Evolutionary conservation across 768 basidiomycete species (phyloP).

Genomic region (Macrolepiota albuminosa): DNA sequence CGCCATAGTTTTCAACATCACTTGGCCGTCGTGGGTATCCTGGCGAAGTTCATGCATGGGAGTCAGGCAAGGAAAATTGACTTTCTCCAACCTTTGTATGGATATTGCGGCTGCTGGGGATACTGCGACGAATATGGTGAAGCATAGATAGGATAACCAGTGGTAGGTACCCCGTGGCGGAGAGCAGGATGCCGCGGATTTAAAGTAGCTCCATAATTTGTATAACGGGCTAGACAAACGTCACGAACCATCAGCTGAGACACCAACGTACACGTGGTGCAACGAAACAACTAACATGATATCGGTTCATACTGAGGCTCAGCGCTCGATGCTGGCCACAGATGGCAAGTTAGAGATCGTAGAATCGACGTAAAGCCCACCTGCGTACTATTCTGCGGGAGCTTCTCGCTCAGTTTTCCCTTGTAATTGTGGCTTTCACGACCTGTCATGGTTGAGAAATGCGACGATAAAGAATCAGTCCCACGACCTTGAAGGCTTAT

Average conservation of each 20-base stretch:
- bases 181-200: background rate
- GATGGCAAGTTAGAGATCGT: constrained; percentile 16
- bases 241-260: background rate
- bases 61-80: background rate
- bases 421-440: constrained; percentile 13
- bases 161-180: background rate
- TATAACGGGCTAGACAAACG: background rate
- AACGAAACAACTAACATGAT: background rate
- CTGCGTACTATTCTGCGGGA: constrained; percentile 18
- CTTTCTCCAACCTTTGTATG: background rate
- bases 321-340: constrained; percentile 17
- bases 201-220: background rate
- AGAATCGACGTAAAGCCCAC: constrained; percentile 14
- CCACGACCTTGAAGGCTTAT: background rate
- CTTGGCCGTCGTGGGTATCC: background rate
- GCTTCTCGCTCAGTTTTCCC: constrained; percentile 8
- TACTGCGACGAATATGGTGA: background rate
- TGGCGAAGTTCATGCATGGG: background rate
- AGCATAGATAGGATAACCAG: background rate
- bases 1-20: background rate
- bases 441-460: constrained; percentile 5
- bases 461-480: constrained; percentile 7
- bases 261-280: background rate
- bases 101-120: background rate
- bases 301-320: constrained; percentile 2